Conservation (phyloP, 805 yeast species). For the Nakazawaea pomicola region DNA sequence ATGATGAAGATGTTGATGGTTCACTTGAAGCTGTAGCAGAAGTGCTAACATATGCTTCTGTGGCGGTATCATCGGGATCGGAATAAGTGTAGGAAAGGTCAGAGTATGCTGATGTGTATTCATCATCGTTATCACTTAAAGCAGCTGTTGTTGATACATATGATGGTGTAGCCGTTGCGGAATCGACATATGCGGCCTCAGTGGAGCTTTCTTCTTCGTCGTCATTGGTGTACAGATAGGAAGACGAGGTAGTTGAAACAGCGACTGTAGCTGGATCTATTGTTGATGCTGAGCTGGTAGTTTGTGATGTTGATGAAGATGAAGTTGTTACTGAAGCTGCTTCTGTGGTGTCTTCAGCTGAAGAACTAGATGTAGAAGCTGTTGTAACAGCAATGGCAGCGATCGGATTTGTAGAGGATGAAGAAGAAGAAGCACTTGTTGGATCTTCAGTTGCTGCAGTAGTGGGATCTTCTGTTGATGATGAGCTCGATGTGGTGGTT, state of each 20-base stretch:
- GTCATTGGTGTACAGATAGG: too few relatives aligned
- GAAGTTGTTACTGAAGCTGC: neutral
- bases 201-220: too few relatives aligned
- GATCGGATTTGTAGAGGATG: neutral
- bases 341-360: neutral
- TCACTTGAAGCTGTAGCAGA: neutral
- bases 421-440: neutral
- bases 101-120: constrained; percentile 1
- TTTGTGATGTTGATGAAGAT: too few relatives aligned
- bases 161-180: too few relatives aligned
- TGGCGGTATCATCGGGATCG: constrained; percentile 5
- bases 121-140: neutral
- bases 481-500: neutral
- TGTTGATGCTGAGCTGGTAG: too few relatives aligned
- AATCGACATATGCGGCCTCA: too few relatives aligned
- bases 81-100: constrained; percentile 6
- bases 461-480: neutral
- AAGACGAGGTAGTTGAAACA: neutral
- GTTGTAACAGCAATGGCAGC: constrained; percentile 5
- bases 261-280: too few relatives aligned
- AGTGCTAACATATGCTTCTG: neutral
- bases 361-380: neutral
- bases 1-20: neutral
- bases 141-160: too few relatives aligned
- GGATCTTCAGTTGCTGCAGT: neutral